A percentile compares a stretch with the other conserved stretches of the same genome.
Evolutionary conservation across 495 filamentous ascomycete species (phyloP).

Genomic region (Neurospora cerealis): DNA sequence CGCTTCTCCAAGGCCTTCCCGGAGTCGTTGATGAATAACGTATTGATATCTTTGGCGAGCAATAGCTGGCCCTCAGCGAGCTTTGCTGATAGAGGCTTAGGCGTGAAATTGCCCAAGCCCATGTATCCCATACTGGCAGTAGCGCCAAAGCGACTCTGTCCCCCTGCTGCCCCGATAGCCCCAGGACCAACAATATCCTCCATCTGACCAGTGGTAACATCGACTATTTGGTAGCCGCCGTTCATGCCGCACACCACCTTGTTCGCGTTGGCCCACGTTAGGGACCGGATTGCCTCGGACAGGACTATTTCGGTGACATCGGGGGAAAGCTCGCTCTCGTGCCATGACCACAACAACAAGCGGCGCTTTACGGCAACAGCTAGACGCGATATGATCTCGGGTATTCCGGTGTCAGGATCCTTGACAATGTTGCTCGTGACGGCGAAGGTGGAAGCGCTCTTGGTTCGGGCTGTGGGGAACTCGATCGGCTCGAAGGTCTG

Average conservation of each 20-base stretch:
- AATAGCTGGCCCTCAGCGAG: constrained; percentile 75
- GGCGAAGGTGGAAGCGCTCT: constrained; percentile 80
- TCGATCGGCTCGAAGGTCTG: constrained; percentile 74
- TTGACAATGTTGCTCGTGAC: constrained; percentile 91
- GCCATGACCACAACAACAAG: constrained; percentile 86
- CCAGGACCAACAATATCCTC: constrained; percentile 75
- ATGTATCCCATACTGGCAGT: constrained; percentile 86
- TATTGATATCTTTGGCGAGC: constrained; percentile 92
- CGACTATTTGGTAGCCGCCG: constrained; percentile 77
- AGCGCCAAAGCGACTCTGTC: constrained; percentile 53
- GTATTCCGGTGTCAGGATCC: constrained; percentile 75
- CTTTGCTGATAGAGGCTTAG: constrained; percentile 77
- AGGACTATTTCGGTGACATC: constrained; percentile 70
- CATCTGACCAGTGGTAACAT: constrained; percentile 60
- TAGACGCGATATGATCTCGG: constrained; percentile 78
- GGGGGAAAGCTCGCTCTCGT: constrained; percentile 75
- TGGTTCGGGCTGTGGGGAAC: constrained; percentile 55
- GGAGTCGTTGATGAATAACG: constrained; percentile 75
- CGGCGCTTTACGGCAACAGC: constrained; percentile 89
- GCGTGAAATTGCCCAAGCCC: constrained; percentile 81
- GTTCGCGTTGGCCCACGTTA: constrained; percentile 83
- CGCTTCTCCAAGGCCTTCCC: constrained; percentile 75
- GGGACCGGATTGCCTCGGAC: constrained; percentile 65
- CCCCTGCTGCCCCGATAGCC: constrained; percentile 54
- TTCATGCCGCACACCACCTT: constrained; percentile 80